Base-by-base conservation (phyloP, 2,329 filamentous ascomycete species). In the Thielaviopsis populi region DNA sequence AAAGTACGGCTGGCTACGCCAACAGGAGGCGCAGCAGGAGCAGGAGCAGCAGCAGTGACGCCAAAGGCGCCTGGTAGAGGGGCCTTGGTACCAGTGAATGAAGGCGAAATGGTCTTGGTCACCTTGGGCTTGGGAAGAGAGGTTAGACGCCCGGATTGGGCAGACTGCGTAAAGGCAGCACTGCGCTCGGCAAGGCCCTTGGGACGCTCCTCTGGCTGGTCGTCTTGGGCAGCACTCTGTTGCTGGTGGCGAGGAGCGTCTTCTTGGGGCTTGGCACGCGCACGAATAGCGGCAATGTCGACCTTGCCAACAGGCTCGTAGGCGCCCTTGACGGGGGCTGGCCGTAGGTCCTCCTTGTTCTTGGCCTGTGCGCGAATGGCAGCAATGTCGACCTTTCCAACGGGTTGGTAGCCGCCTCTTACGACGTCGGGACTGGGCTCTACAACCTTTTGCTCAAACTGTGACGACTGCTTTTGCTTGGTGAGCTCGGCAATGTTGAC, bases 221-320 rank as follows among this genome's bases (percentile, higher is more conserved):
- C 67, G 19, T 72, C 69, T 58, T 72, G 70, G n/a, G 70, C 69
- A 4, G 64, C 77, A 5, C 6, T 56, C 17, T 56, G 50, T 33
- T 56, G 50, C n/a, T 33, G 50, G 4, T 17, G 50, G 1, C 19
- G 59, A 3, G 74, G 71, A 42, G 80, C 77, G 27, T 72, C 70
- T 33, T 75, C 72, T 15, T 60, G 59, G 59, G 82, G 82, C 68
- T 83, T 87, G 5, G 90, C 87, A 74, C 84, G 87, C 24, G 92
- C 87, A 68, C 89, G 84, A 71, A 99, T 96, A 24, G 92, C 91
- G 53, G 89, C 89, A 74, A 99, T 97, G 69, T 99, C 94, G 10
- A 99, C 92, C 76, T 96, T 97, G 58, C 94, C 94, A 22, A 97
- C 80, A 1, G 94, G 94, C 74, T 97, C 88, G 71, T 99, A 99